Conservation (phyloP, 1,284 basidiomycete genomes). For the Inonotus hispidus region DNA sequence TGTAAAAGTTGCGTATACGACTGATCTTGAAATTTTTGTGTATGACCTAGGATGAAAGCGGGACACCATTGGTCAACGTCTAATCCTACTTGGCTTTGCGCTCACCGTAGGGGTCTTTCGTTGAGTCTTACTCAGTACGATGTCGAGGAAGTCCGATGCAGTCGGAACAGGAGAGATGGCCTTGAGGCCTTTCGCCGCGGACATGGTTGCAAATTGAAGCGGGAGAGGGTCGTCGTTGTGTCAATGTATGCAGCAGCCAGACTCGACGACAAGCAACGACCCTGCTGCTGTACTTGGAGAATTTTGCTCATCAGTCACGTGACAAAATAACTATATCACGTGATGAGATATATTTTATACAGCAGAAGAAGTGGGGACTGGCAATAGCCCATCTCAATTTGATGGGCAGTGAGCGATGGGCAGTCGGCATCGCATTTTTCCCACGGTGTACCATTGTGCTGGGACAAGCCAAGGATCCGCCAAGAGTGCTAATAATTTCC, state of each 20-base stretch:
- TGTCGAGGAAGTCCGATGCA: constrained; percentile 92
- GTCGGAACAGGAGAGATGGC: constrained; percentile 97
- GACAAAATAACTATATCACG: background rate
- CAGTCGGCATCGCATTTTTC: no score
- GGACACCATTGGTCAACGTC: background rate
- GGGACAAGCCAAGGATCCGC: no score
- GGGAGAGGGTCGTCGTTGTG: background rate
- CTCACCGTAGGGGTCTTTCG: constrained; percentile 93
- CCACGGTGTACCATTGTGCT: no score
- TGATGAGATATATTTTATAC: no score
- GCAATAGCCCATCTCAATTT: no score
- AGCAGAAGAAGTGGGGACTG: no score
- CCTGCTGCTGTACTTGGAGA: background rate
- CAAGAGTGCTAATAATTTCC: no score
- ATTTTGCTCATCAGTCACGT: background rate
- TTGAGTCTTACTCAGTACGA: constrained; percentile 90
- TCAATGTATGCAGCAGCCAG: background rate
- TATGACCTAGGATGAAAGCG: constrained; percentile 56
- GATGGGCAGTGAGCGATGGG: no score
- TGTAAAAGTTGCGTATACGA: constrained; percentile 91
- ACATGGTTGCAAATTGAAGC: constrained; percentile 41
- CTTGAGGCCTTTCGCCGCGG: constrained; percentile 79
- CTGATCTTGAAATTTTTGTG: constrained; percentile 99
- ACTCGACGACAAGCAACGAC: no score
- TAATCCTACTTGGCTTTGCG: background rate